A percentile compares a stretch with the other conserved stretches of the same genome.
Conservation (phyloP, 2,329 filamentous ascomycete genomes). For the Penicillium sclerotigenum region DNA sequence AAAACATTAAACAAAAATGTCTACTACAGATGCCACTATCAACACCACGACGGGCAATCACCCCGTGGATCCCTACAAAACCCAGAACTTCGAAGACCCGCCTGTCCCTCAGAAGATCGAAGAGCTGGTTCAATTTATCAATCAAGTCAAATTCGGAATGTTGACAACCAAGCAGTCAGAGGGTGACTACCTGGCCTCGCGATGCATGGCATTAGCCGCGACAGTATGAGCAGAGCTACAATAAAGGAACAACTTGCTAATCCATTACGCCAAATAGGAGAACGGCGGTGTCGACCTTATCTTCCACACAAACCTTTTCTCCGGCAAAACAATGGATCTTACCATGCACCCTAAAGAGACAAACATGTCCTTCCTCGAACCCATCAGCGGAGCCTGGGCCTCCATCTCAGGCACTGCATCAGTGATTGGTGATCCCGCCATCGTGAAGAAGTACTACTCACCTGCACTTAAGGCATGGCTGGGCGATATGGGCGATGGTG, state of each 20-base stretch:
- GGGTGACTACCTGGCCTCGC: slow-evolving; percentile 67
- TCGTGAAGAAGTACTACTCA: slow-evolving; percentile 73
- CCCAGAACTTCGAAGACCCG: slow-evolving; percentile 70
- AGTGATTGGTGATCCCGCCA: slow-evolving; percentile 65
- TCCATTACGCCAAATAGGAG: slow-evolving; percentile 53
- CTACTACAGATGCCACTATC: slow-evolving; percentile 34
- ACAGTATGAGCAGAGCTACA: slow-evolving; percentile 53
- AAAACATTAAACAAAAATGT: slow-evolving; percentile 19
- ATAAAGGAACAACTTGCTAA: neutral
- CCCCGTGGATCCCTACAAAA: slow-evolving; percentile 74
- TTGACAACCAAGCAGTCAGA: slow-evolving; percentile 70
- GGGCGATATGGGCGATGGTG: slow-evolving; percentile 78
- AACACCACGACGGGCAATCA: slow-evolving; percentile 62
- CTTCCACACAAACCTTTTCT: slow-evolving; percentile 90
- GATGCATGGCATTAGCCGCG: slow-evolving; percentile 80
- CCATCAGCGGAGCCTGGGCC: slow-evolving; percentile 74
- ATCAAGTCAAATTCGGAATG: slow-evolving; percentile 77
- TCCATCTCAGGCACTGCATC: slow-evolving; percentile 72
- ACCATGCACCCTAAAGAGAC: slow-evolving; percentile 64
- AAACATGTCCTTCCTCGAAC: slow-evolving; percentile 79
- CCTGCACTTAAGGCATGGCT: slow-evolving; percentile 76
- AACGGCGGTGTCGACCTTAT: slow-evolving; percentile 74
- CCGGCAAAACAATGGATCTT: slow-evolving; percentile 81
- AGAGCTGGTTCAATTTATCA: slow-evolving; percentile 68
- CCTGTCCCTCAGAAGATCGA: slow-evolving; percentile 71